Evolutionary conservation across 495 filamentous ascomycete genomes (phyloP).

Genomic region (Entonaema liquescens): DNA sequence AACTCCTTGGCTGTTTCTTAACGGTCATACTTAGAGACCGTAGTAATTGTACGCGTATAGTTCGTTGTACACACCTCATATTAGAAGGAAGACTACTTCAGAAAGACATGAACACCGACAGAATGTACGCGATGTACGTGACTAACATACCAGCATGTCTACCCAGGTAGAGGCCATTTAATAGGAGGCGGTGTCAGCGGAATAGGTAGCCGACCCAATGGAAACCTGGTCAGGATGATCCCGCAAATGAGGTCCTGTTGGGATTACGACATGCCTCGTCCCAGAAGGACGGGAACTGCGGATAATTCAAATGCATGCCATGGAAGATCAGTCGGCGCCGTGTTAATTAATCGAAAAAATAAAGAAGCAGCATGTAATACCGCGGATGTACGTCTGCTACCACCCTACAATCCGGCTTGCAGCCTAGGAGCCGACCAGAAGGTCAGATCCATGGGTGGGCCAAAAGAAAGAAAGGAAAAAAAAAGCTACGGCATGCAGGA

Average conservation of each 20-base stretch:
- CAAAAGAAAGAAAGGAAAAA: too few species aligned
- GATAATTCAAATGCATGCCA: conserved; percentile 43
- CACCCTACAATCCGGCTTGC: conserved; percentile 29
- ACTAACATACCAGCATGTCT: not conserved
- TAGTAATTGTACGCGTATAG: not conserved
- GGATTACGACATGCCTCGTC: conserved; percentile 38
- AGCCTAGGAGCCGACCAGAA: conserved; percentile 25
- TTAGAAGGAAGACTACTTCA: not conserved
- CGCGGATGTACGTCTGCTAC: conserved; percentile 37
- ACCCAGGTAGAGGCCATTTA: not conserved
- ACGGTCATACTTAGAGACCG: not conserved
- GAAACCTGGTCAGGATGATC: conserved; percentile 28
- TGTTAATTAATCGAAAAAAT: conserved; percentile 28
- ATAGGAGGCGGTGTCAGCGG: conserved; percentile 46
- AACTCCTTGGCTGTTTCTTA: not conserved
- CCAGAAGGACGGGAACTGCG: conserved; percentile 40
- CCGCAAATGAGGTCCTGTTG: conserved; percentile 21
- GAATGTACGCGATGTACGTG: not conserved
- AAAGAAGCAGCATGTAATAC: conserved; percentile 31
- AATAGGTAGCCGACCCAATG: conserved; percentile 37
- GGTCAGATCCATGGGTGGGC: conserved; percentile 39
- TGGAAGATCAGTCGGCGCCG: conserved; percentile 34
- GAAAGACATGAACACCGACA: conserved; percentile 15
- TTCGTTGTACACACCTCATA: too few species aligned
- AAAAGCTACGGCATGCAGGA: conserved; percentile 26